Evolutionary conservation across 805 yeast genomes (phyloP), one percentile per base, ranked within the genome.

Genomic region (Candida khao-thaluensis): DNA sequence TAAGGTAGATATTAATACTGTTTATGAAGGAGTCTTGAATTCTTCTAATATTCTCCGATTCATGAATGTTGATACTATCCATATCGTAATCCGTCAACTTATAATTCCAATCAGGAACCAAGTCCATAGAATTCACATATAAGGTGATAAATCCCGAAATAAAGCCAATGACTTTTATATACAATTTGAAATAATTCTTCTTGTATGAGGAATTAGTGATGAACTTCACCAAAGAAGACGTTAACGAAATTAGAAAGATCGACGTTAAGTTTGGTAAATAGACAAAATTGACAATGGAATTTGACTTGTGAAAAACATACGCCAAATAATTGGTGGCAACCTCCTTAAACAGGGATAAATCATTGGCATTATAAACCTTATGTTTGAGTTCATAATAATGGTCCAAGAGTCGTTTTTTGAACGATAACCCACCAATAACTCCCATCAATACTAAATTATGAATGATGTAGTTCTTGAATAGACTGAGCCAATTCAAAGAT

Each of bases 261-360:
- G 71, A 44, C 5, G 63, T 42, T 30, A 68, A 44, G 42, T 63
- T 65, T n/a, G 71, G 71, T 12, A 51, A 42, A 39, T 63, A 68
- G 7, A 66, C 48, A 36, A 66, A 59, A 43, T 65, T 66, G 22
- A 59, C 53, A 31, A 59, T 43, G 4, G 66, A 49, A 34, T 62
- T 62, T 7, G 67, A 56, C 28, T 41, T 45, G 35, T 57, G 59
- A 24, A 49, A 41, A 14, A 52, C 50, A 38, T 50, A 56, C 6
- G 36, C 17, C 7, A 43, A 24, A 38, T 49, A 64, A 27, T 52
- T 51, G 18, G 36, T 35, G 5, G 51, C 29, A 9, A 56, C 35
- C 2, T 36, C 42, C 8, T 14, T 37, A 24, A 44, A 37, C 27
- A 34, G 35, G 24, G 14, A 20, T 4, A 46, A 36, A 17, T 35